Conservation (phyloP, 192 early-diverging fungal genomes). For the Pilobolus umbonatus region DNA sequence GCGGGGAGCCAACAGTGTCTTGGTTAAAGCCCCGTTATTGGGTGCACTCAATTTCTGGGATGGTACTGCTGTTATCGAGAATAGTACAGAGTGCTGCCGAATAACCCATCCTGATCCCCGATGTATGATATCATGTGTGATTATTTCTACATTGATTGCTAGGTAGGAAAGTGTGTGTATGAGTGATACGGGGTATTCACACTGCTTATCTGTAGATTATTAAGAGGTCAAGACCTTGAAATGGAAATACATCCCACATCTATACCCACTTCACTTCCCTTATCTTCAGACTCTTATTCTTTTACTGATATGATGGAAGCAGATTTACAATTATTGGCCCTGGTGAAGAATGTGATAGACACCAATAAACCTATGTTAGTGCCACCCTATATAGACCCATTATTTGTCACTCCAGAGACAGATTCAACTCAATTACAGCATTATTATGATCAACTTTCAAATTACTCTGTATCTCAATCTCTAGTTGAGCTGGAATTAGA, state of each 20-base stretch:
- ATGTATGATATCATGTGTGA: conserved; percentile 39
- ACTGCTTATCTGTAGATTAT: conserved; percentile 10
- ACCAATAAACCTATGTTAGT: conserved; percentile 31
- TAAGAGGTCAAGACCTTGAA: conserved; percentile 32
- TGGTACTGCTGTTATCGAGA: conserved; percentile 33
- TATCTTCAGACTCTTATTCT: conserved; percentile 3
- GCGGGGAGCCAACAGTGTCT: conserved; percentile 42
- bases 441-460: conserved; percentile 23
- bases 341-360: conserved; percentile 31
- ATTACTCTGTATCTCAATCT: conserved; percentile 6
- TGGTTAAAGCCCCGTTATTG: conserved; percentile 39
- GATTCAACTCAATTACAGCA: conserved; percentile 18
- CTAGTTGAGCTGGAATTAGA: conserved; percentile 4
- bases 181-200: background rate
- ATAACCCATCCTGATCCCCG: conserved; percentile 47
- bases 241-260: conserved; percentile 5
- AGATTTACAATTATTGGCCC: conserved; percentile 16
- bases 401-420: conserved; percentile 23
- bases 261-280: background rate
- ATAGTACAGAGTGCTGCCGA: conserved; percentile 27
- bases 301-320: conserved; percentile 16
- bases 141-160: conserved; percentile 36
- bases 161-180: background rate
- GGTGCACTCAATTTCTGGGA: conserved; percentile 44
- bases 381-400: conserved; percentile 22